phyloP scores from a whole-genome alignment of 495 filamentous ascomycete species.

The Durotheca rogersii region DNA sequence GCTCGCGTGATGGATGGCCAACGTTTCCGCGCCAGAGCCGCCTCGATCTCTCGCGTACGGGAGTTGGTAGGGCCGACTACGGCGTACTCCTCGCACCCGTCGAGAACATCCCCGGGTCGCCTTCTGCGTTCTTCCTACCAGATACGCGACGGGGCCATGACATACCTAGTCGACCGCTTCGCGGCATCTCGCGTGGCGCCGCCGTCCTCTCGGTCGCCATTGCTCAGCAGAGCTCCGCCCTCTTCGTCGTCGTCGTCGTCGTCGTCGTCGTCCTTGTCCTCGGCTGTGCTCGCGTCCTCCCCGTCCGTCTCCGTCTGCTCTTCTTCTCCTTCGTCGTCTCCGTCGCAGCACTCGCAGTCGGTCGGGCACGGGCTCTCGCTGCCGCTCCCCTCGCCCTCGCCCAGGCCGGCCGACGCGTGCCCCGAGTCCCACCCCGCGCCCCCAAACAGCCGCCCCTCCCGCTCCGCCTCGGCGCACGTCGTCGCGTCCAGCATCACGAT shows the following conservation, averaged over 20 bases:
- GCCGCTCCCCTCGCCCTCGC: neutral
- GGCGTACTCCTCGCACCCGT: neutral
- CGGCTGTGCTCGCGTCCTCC: conserved; percentile 1
- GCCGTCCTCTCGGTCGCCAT: neutral
- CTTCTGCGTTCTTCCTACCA: neutral
- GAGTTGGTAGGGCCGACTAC: neutral
- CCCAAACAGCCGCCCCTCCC: conserved; percentile 1
- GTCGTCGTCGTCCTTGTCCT: neutral
- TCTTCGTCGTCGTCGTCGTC: conserved; percentile 4
- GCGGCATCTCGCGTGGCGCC: neutral
- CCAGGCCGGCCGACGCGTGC: no score
- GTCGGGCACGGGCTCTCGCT: no score
- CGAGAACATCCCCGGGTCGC: no score
- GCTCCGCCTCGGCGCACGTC: conserved; percentile 1
- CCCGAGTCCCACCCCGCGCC: no score
- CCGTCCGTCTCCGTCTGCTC: neutral
- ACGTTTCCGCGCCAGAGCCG: no score
- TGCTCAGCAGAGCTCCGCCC: neutral
- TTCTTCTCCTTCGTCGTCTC: no score
- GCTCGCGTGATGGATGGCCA: no score
- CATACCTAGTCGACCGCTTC: neutral
- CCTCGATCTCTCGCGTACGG: no score
- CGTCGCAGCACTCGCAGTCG: no score
- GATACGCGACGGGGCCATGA: neutral
- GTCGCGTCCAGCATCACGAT: neutral